Evolutionary conservation across 345 rosid species (phyloP), one percentile per base, ranked within the genome.

Genomic region (Noccaea bulbosa): DNA sequence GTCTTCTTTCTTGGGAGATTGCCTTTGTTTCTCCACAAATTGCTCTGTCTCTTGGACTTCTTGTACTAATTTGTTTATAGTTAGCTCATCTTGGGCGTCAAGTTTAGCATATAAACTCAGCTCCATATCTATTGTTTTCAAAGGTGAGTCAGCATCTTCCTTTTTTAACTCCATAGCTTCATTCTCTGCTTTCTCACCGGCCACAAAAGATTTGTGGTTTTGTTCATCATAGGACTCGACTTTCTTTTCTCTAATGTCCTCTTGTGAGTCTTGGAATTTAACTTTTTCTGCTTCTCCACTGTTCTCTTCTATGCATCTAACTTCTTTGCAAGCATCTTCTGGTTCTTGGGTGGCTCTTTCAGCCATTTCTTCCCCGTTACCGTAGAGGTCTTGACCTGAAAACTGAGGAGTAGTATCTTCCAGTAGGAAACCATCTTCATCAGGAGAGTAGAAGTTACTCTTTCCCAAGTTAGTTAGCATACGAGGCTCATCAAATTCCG

Each of bases 331-430:
- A 64, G 43, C 71, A 54, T 65, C 78, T 74, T 77, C 82, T 50
- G 71, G 43, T 61, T 79, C 78, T 81, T 71, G 81, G 69, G 11
- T 73, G 43, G 46, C 60, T 43, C 14, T 46, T 35, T 68, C 78
- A 68, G 83, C 63, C 39, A 75, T 63, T 32, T 65, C 77, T 35
- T 84, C 92, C 96, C 92, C 84, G 24, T 78, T 82, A 30, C 16
- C 70, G 35, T 65, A 27, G 15, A 80, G 68, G 27, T 78, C 86
- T 17, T 75, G 67, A 55, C 59, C 81, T 9, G 66, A 50, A 67
- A 87, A 80, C 43, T 74, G 77, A 5, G 89, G 84, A 27, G 84
- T 81, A 44, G 69, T 74, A 67, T 83, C 85, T 64, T 89, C 88
- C 49, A 86, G 78, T 51, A 86, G 74, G 77, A 80, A 89, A 68